These are phyloP conservation scores for Candida ficus DNA, from an alignment of 805 yeast species.

Conservation along the genomic window DNA sequence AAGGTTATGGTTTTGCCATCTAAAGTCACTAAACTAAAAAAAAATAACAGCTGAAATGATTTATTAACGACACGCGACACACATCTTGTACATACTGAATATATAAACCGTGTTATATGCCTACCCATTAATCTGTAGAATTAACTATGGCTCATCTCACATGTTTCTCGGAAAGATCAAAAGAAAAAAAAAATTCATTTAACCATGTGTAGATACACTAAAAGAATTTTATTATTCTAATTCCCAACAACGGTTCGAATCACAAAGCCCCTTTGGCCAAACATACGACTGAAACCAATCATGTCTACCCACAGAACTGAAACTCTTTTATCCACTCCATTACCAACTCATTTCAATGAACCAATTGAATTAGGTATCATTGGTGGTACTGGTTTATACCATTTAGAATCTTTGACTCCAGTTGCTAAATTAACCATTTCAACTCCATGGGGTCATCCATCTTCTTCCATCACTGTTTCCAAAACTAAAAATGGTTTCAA, in stretches of 20 bases:
- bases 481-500: constrained; percentile 70
- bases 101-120: too few relatives aligned
- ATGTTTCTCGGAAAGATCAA: background rate
- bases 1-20: constrained; percentile 76
- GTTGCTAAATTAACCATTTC: constrained; percentile 77
- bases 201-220: background rate
- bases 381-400: constrained; percentile 98
- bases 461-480: constrained; percentile 90
- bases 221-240: background rate
- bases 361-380: constrained; percentile 82
- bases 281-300: too few relatives aligned
- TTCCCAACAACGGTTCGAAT: constrained; percentile 6
- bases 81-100: too few relatives aligned
- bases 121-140: too few relatives aligned
- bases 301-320: constrained; percentile 28
- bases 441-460: constrained; percentile 98
- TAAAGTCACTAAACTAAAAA: constrained; percentile 12
- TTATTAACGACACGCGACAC: too few relatives aligned
- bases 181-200: background rate
- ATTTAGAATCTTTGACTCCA: constrained; percentile 73
- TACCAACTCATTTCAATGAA: constrained; percentile 51
- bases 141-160: too few relatives aligned
- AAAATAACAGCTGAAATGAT: background rate
- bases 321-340: constrained; percentile 4
- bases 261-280: constrained; percentile 6